A percentile compares a stretch with the other conserved stretches of the same genome.
phyloP scores from a whole-genome alignment of 495 filamentous ascomycete species.

The Chaetomium cochliodes region DNA sequence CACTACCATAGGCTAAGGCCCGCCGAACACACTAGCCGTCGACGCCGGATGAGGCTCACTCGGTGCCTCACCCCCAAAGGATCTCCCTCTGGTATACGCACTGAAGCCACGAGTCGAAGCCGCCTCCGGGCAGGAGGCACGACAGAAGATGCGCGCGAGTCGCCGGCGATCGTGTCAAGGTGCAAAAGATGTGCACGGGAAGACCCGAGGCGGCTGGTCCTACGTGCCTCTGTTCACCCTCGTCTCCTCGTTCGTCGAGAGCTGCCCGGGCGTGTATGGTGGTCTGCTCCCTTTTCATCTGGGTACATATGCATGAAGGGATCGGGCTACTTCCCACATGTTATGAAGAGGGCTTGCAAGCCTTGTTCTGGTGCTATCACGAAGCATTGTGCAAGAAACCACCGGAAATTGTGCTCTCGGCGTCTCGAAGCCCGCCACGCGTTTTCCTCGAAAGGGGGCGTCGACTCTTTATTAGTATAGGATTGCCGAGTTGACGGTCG shows the following conservation, averaged over 20 bases:
- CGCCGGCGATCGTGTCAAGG: too few relatives aligned
- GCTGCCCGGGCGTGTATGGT: not conserved
- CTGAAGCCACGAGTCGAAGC: too few relatives aligned
- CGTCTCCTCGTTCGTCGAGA: not conserved
- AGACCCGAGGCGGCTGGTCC: too few relatives aligned
- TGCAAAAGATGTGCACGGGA: too few relatives aligned
- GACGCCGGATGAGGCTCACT: not conserved
- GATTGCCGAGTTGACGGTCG: not conserved
- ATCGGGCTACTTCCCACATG: not conserved
- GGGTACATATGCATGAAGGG: slow-evolving; percentile 12
- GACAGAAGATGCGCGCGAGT: too few relatives aligned
- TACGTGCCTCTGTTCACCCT: not conserved
- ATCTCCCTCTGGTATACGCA: not conserved
- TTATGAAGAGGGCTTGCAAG: not conserved
- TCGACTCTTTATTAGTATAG: not conserved
- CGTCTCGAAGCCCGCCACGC: not conserved
- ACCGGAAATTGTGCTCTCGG: slow-evolving; percentile 13
- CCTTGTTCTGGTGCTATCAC: not conserved
- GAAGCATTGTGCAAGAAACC: not conserved
- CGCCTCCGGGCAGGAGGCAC: too few relatives aligned
- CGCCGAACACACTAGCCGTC: not conserved
- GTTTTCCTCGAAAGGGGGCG: not conserved
- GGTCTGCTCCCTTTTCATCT: slow-evolving; percentile 9
- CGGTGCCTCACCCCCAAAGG: not conserved
- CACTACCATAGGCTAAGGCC: slow-evolving; percentile 3